Percentiles rank a stretch among this genome's conserved stretches.
These are phyloP conservation scores for Rhododendron ferrugineum DNA, from an alignment of 148 eudicot species.

Conservation along the genomic window DNA sequence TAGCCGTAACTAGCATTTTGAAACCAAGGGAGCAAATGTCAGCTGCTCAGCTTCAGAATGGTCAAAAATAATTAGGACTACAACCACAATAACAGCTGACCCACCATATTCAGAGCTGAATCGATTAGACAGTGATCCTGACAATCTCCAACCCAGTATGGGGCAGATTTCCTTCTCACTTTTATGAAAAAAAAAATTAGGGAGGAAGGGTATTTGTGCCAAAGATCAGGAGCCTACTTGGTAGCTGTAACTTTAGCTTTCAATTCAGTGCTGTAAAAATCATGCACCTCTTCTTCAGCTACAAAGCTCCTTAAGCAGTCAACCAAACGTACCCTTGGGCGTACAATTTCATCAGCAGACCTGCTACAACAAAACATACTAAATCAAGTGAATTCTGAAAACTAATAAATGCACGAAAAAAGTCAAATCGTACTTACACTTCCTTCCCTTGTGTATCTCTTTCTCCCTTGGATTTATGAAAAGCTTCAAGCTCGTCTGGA, in stretches of 20 bases:
- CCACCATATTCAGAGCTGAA: not conserved
- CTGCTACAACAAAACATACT: constrained; percentile 30
- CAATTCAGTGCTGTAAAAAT: constrained; percentile 83
- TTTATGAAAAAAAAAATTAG: not conserved
- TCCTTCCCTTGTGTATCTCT: constrained; percentile 53
- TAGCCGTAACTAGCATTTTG: not conserved
- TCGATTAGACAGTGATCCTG: not conserved
- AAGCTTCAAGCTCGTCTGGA: constrained; percentile 72
- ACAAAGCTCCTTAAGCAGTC: constrained; percentile 80
- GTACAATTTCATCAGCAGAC: constrained; percentile 66
- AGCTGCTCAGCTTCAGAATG: not conserved
- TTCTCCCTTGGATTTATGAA: constrained; percentile 54
- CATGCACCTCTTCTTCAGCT: constrained; percentile 86
- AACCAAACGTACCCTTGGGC: constrained; percentile 83
- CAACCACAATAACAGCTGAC: not conserved
- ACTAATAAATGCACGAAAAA: constrained; percentile 10
- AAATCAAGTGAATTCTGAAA: constrained; percentile 10
- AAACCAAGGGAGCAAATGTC: not conserved
- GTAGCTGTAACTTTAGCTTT: constrained; percentile 76
- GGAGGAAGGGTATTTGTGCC: not conserved
- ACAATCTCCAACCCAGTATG: not conserved
- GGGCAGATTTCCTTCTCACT: not conserved
- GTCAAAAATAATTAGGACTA: not conserved
- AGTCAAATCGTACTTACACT: constrained; percentile 43
- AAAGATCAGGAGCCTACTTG: constrained; percentile 52